A percentile compares a stretch with the other conserved stretches of the same genome.
Conservation (phyloP, 2,329 filamentous ascomycete genomes). For the Stachybotrys elegans region DNA sequence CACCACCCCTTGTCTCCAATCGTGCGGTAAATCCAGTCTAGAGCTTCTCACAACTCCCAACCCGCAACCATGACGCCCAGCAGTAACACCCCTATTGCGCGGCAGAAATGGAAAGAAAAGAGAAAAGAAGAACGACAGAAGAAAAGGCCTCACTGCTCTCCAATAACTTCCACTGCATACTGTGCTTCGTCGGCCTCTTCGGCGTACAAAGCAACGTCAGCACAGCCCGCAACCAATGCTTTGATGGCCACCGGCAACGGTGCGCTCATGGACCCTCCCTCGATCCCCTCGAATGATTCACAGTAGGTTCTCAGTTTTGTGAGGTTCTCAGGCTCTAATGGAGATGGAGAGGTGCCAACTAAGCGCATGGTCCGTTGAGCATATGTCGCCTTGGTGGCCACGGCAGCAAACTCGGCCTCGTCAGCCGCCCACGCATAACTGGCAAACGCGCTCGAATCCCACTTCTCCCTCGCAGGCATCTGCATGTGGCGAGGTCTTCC, state of each 20-base stretch:
- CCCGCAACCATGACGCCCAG: too few species aligned
- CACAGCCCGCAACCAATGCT: conserved; percentile 20
- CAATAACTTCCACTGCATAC: conserved; percentile 9
- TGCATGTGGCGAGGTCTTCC: neutral
- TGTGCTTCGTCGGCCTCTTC: conserved; percentile 16
- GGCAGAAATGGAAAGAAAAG: too few species aligned
- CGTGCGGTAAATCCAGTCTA: too few species aligned
- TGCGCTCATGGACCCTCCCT: conserved; percentile 9
- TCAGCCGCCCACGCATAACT: conserved; percentile 20
- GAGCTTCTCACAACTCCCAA: too few species aligned
- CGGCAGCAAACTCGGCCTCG: conserved; percentile 15
- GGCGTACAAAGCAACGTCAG: conserved; percentile 19
- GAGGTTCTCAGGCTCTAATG: too few species aligned
- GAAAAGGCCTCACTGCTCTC: too few species aligned
- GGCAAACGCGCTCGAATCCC: too few species aligned
- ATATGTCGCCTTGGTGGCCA: conserved; percentile 13
- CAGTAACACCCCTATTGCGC: too few species aligned
- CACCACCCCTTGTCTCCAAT: too few species aligned
- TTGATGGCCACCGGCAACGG: conserved; percentile 12
- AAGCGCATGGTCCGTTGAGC: conserved; percentile 16
- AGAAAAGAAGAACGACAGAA: too few species aligned
- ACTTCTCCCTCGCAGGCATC: neutral
- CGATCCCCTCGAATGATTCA: conserved; percentile 13
- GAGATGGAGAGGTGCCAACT: neutral
- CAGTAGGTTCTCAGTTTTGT: too few species aligned